Evolutionary conservation across 768 basidiomycete genomes (phyloP), one percentile per base, ranked within the genome.

Genomic region (Lyophyllum shimeji): DNA sequence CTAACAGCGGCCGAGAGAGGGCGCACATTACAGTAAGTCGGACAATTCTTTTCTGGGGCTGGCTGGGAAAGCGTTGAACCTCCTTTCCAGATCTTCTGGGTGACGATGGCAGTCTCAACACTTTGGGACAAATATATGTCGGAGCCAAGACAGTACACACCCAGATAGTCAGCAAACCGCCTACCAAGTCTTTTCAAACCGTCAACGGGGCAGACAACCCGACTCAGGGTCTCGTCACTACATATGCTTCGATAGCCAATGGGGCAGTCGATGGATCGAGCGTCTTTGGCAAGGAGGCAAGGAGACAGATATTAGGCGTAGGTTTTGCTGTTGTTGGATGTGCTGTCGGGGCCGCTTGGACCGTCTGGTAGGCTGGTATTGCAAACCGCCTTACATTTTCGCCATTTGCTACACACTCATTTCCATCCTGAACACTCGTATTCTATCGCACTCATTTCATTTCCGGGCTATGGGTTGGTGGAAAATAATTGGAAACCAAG

Each of bases 111-210:
- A 67, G 74, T 43, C 71, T 80, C 21, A 82, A 78, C 52, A 64
- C 63, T 11, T 69, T 80, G 2, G 80, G 80, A 11, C 65, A 80
- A 58, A 61, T 78, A 5, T 82, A 82, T 55, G 67, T 75, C 24
- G 77, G 74, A 8, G 76, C 78, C n/a, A 69, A 71, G 52, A 81
- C 76, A 1, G 67, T 78, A 13, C 75, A 77, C 50, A 77, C 76
- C 0, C 65, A 75, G 59, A 60, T 65, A 12, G 61, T 72, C 40
- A 63, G 69, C 20, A 53, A 64, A 45, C 52, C 59, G 23, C 61
- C 71, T 9, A 69, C 68, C 21, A 62, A 57, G 33, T 65, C 67
- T 7, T 75, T 69, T 31, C 61, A 61, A 31, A 74, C 74, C 5
- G 60, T 73, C 27, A 67, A 70, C 52, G 74, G 75, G 6, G 71